Evolutionary conservation across 495 filamentous ascomycete genomes (phyloP).

Genomic region (Hypoxylon crocopeplum): DNA sequence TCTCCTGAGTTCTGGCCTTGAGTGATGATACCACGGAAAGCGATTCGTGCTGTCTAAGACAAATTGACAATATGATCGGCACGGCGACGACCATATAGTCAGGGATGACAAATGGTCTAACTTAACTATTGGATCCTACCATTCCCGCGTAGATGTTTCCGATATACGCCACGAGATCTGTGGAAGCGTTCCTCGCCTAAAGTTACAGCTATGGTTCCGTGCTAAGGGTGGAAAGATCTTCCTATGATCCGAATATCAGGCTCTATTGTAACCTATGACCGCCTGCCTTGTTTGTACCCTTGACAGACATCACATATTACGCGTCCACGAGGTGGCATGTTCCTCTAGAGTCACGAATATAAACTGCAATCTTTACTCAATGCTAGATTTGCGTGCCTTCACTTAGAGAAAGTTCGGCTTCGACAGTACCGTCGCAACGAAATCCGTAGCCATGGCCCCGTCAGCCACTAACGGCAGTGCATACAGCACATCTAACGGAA

Average conservation of each 20-base stretch:
- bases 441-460: constrained; percentile 49
- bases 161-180: constrained; percentile 33
- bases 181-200: constrained; percentile 36
- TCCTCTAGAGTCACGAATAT: constrained; percentile 28
- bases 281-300: constrained; percentile 17
- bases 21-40: constrained; percentile 15
- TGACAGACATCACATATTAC: constrained; percentile 27
- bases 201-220: constrained; percentile 37
- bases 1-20: constrained; percentile 21
- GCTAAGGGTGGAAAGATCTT: constrained; percentile 45
- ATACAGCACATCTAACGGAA: constrained; percentile 42
- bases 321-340: constrained; percentile 13
- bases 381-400: constrained; percentile 18
- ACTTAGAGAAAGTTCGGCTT: constrained; percentile 26
- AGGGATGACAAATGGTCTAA: constrained; percentile 38
- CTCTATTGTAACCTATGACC: constrained; percentile 24
- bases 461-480: constrained; percentile 50
- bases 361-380: constrained; percentile 36
- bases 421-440: constrained; percentile 38
- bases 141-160: constrained; percentile 34
- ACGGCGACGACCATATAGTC: constrained; percentile 21
- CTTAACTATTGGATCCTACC: constrained; percentile 33
- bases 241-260: constrained; percentile 38
- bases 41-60: constrained; percentile 32
- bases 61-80: constrained; percentile 37